These are phyloP conservation scores for Paecilomyces formosus DNA, from an alignment of 2,329 filamentous ascomycete genomes.

Conservation along the genomic window DNA sequence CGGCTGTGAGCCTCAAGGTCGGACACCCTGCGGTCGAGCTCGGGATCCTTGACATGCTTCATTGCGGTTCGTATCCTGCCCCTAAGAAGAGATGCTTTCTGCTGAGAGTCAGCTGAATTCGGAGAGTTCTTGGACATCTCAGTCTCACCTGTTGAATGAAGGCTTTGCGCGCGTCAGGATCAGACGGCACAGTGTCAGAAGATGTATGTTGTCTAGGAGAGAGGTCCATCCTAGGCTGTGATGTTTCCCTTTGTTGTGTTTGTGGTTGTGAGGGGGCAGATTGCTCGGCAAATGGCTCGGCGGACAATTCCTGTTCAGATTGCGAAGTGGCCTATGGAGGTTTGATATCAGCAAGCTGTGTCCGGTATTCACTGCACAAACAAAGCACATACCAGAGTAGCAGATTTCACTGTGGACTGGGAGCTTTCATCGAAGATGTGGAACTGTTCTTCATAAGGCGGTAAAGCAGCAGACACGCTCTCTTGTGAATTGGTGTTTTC, in stretches of 20 bases:
- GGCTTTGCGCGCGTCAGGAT: slow-evolving; percentile 27
- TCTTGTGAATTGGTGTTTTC: slow-evolving; percentile 12
- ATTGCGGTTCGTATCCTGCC: slow-evolving; percentile 32
- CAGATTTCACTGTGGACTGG: slow-evolving; percentile 7
- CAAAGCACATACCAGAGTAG: slow-evolving; percentile 11
- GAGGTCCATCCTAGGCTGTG: slow-evolving; percentile 6
- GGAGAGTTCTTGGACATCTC: background rate
- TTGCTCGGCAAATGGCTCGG: no score
- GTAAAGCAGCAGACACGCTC: slow-evolving; percentile 4
- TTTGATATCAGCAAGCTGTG: background rate
- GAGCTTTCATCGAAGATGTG: slow-evolving; percentile 14
- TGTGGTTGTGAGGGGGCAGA: background rate
- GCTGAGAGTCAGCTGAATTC: slow-evolving; percentile 7
- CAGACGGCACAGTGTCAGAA: slow-evolving; percentile 20
- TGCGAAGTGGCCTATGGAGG: background rate
- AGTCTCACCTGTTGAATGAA: slow-evolving; percentile 33
- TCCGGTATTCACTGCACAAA: background rate
- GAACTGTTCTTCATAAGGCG: slow-evolving; percentile 10
- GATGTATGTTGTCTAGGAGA: slow-evolving; percentile 5
- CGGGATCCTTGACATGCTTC: slow-evolving; percentile 28
- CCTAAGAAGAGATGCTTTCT: slow-evolving; percentile 35
- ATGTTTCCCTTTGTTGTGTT: slow-evolving; percentile 1
- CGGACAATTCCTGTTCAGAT: background rate
- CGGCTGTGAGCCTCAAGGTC: slow-evolving; percentile 34
- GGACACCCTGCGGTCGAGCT: slow-evolving; percentile 33